Percentiles rank a stretch among this genome's conserved stretches.
These are phyloP conservation scores for Dactylorhiza incarnata DNA, from an alignment of 106 monocot species.

Conservation along the genomic window DNA sequence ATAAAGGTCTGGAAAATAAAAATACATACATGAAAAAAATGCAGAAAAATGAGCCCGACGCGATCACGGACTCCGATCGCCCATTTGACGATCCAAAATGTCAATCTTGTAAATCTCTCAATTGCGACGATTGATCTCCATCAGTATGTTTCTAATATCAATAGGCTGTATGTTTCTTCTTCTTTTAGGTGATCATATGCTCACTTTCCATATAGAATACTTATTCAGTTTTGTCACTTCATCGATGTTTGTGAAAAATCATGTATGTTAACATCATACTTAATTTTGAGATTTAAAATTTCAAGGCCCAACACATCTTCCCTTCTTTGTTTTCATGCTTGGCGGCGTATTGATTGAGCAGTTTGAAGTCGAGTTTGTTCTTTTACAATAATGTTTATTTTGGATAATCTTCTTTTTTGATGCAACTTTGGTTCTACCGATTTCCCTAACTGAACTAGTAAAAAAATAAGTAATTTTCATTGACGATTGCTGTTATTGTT, in stretches of 20 bases:
- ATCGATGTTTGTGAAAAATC: background rate
- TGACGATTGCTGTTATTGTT: background rate
- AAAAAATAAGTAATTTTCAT: background rate
- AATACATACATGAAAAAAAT: too few relatives aligned
- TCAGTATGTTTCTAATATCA: background rate
- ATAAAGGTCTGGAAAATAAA: too few relatives aligned
- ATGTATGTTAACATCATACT: background rate
- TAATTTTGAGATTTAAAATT: background rate
- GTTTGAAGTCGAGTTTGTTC: background rate
- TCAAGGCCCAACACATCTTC: background rate
- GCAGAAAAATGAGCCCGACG: too few relatives aligned
- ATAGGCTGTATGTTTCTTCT: background rate
- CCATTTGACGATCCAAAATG: too few relatives aligned
- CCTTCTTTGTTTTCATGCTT: background rate
- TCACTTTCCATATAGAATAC: background rate
- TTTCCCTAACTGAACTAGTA: background rate
- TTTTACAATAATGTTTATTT: background rate
- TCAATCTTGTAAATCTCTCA: too few relatives aligned
- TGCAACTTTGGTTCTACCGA: background rate
- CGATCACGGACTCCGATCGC: too few relatives aligned
- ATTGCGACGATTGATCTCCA: too few relatives aligned
- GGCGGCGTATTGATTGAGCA: background rate
- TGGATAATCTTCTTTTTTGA: background rate
- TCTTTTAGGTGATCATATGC: background rate
- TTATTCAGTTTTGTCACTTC: background rate